A percentile compares a stretch with the other conserved stretches of the same genome.
Evolutionary conservation across 306 rosid genomes (phyloP).

Genomic region (Malus sylvestris): DNA sequence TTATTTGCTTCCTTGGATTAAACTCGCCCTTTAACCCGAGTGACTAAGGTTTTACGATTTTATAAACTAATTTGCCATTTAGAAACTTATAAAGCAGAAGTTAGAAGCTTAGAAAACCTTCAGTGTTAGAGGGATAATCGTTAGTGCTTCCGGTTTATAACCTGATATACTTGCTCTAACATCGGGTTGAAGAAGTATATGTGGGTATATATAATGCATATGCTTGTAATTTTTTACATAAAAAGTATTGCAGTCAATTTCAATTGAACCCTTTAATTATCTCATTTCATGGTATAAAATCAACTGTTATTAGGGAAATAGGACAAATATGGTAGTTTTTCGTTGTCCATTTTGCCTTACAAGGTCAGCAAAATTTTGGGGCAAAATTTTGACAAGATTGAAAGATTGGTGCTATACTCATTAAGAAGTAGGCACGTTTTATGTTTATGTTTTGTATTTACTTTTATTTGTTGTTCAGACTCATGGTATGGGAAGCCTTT

Average conservation of each 20-base stretch:
- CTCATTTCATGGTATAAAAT: neutral
- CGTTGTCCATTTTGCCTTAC: neutral
- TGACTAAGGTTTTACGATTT: neutral
- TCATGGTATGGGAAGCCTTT: neutral
- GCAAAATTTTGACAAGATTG: neutral
- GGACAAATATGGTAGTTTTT: neutral
- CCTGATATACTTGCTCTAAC: neutral
- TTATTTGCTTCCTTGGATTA: too few relatives aligned
- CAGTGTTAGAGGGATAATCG: neutral
- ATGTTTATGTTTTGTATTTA: neutral
- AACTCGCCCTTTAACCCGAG: too few relatives aligned
- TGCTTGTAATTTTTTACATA: neutral
- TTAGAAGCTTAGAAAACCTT: conserved; percentile 6
- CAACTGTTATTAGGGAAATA: neutral
- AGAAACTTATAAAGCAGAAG: conserved; percentile 12
- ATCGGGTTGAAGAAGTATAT: neutral
- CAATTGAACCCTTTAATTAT: neutral
- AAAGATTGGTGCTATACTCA: neutral
- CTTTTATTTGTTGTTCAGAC: neutral
- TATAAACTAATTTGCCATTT: neutral
- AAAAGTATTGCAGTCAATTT: neutral
- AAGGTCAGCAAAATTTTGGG: neutral
- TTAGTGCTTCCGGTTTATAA: neutral
- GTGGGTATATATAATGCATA: too few relatives aligned
- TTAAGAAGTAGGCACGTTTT: neutral